Base-by-base conservation (phyloP, 345 rosid genomes). In the Iberis pinnata region DNA sequence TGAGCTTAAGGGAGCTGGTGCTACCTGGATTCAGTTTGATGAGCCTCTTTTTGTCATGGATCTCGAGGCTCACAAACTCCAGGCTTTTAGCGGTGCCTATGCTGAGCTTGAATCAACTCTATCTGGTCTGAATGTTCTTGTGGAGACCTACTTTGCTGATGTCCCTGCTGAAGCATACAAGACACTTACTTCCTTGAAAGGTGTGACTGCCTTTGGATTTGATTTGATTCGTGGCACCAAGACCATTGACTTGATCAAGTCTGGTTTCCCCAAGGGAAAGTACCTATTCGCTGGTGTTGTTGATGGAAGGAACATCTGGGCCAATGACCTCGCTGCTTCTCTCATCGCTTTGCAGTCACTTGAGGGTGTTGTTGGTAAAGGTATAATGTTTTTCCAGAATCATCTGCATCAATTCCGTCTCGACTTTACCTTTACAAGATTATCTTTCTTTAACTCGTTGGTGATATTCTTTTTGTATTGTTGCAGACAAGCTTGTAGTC, bases 91-190 rank as follows among this genome's bases (percentile, higher is more conserved):
- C 20, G 81, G 70, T 58, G 95, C 98, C 47, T 90, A 87, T 56
- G 60, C 88, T 19, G 80, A 79, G 24, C 66, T 90, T 33, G 98
- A 90, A 53, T 80, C 95, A 37, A 74, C 84, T 58, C 78, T 90
- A 6, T 79, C 87, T 51, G 89, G 98, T 18, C 66, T 84, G 73
- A 84, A 78, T 64, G 96, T 90, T 69, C 70, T 87, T 49, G 42
- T 90, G 14, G 95, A 90, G 76, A 84, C 98, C 37, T 90, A 90
- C 81, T 90, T 90, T 25, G 98, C 98, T 16, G 98, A 90, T 76
- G 53, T 87, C 54, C 86, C 88, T 31, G 35, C 35, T 31, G 35
- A 31, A 31, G 35, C 35, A 1, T 31, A 31, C 35, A 31, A 31
- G 35, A 31, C 35, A 9, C 35, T 31, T 31, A 31, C 35, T 31